Evolutionary conservation across 208 protist genomes (phyloP).

Genomic region (Wallacemonas sp.): DNA sequence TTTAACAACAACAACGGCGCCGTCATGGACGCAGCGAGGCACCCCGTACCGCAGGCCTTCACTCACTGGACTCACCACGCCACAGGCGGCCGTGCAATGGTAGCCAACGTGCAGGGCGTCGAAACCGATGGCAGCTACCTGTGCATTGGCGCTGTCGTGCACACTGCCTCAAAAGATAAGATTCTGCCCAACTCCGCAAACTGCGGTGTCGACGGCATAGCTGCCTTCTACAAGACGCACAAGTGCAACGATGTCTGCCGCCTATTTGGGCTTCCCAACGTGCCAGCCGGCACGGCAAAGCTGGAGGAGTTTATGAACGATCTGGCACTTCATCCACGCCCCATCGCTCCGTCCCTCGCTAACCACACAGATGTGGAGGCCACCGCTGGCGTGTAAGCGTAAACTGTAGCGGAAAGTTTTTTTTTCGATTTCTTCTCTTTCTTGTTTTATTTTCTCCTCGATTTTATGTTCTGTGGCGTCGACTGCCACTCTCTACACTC

Average conservation of each 20-base stretch:
- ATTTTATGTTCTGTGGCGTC: no score
- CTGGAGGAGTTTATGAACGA: background rate
- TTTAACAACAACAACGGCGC: slow-evolving; percentile 1
- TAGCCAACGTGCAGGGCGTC: background rate
- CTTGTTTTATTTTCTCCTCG: no score
- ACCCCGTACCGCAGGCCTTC: background rate
- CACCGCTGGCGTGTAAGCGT: no score
- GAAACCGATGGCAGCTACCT: background rate
- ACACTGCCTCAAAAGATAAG: background rate
- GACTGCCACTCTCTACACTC: no score
- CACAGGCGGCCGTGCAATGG: background rate
- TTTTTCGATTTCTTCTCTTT: no score
- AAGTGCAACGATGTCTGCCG: background rate
- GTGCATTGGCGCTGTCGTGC: background rate
- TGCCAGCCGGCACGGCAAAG: background rate
- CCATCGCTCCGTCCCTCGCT: background rate
- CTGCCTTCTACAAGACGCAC: background rate
- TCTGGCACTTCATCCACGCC: background rate
- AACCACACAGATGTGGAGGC: background rate
- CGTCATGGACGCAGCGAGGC: background rate
- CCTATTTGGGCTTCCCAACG: background rate
- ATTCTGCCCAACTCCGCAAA: background rate
- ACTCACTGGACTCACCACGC: background rate
- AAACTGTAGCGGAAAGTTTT: no score
- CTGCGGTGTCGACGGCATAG: background rate